A percentile compares a stretch with the other conserved stretches of the same genome.
Conservation (phyloP, 2,329 filamentous ascomycete species). For the Chalaropsis ovoidea region DNA sequence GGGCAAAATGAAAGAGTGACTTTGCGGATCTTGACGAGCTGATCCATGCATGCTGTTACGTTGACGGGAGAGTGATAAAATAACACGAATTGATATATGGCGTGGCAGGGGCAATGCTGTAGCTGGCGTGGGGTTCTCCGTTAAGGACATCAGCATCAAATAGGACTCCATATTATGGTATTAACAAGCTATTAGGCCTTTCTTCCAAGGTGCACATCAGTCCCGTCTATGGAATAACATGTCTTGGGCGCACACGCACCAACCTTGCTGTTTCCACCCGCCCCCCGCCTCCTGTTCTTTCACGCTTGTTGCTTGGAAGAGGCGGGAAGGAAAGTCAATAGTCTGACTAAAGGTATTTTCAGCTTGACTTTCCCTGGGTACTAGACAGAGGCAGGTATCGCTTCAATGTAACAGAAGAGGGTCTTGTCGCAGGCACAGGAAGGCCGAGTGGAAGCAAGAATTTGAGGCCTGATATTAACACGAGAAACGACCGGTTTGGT, state of each 20-base stretch:
- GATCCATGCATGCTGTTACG: neutral
- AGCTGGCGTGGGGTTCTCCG: neutral
- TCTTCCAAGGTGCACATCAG: neutral
- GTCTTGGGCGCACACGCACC: slow-evolving; percentile 2
- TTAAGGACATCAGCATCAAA: neutral
- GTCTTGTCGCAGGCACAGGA: neutral
- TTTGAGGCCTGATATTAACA: neutral
- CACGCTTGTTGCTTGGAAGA: neutral
- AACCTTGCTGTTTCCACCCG: neutral
- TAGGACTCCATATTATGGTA: neutral
- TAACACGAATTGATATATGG: neutral
- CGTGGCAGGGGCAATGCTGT: neutral
- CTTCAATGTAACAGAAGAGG: neutral
- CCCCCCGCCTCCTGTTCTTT: neutral
- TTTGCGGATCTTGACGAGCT: neutral
- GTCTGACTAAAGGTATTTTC: neutral
- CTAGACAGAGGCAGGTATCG: neutral
- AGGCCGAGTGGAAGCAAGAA: neutral
- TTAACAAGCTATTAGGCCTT: neutral
- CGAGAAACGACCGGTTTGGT: neutral
- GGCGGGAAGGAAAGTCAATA: neutral
- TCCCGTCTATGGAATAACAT: neutral
- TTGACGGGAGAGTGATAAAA: slow-evolving; percentile 5
- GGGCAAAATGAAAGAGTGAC: neutral
- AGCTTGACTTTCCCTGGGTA: too few species aligned